Percentiles rank a stretch among this genome's conserved stretches.
phyloP scores from a whole-genome alignment of 2,329 filamentous ascomycete genomes.

The Penicillium sp. region DNA sequence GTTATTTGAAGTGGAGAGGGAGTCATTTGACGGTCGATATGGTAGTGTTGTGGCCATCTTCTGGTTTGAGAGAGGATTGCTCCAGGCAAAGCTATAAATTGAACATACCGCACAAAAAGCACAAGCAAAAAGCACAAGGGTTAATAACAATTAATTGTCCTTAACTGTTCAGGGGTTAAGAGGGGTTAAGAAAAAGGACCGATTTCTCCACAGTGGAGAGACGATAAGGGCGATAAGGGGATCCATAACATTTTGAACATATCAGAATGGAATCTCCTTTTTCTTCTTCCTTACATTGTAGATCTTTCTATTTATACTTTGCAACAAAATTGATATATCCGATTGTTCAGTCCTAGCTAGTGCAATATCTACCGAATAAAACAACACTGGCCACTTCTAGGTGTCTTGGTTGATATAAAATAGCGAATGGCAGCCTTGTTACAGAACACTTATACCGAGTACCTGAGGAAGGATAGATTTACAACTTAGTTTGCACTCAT shows the following conservation, averaged over 20 bases:
- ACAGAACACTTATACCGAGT: neutral
- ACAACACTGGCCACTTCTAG: neutral
- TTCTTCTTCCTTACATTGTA: neutral
- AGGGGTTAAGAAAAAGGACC: conserved; percentile 23
- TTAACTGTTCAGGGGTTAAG: conserved; percentile 21
- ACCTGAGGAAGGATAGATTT: neutral
- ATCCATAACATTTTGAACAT: neutral
- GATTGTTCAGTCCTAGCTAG: no score
- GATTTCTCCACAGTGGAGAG: conserved; percentile 30
- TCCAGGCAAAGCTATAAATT: conserved; percentile 15
- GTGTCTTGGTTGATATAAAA: neutral
- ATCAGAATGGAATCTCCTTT: neutral
- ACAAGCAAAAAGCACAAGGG: neutral
- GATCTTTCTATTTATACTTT: neutral
- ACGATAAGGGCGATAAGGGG: conserved; percentile 15
- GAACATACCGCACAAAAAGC: conserved; percentile 15
- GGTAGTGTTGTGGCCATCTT: conserved; percentile 40
- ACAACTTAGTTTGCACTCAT: no score
- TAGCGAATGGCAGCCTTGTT: neutral
- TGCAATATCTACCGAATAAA: no score
- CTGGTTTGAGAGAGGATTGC: conserved; percentile 15
- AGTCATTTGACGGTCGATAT: conserved; percentile 42
- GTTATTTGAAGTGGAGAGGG: conserved; percentile 52
- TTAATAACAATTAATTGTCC: neutral
- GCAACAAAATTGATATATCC: neutral